Percentiles rank a stretch among this genome's conserved stretches.
phyloP scores from a whole-genome alignment of 129 eudicot genomes.

The Centaurea solstitialis region DNA sequence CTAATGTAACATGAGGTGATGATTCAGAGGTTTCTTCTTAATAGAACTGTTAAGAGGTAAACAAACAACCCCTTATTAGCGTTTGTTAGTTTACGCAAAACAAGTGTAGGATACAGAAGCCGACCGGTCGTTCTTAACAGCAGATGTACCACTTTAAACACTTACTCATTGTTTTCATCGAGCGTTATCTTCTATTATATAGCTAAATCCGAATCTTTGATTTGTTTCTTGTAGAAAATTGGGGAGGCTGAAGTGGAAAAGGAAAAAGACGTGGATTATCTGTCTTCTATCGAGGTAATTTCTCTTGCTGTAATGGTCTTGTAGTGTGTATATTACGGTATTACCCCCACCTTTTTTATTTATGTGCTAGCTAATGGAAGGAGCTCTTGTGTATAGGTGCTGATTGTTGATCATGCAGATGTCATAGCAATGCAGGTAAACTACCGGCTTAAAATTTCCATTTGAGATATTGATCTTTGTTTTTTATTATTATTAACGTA shows the following conservation, averaged over 20 bases:
- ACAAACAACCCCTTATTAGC: too few relatives aligned
- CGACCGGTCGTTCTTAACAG: too few relatives aligned
- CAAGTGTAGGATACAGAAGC: too few relatives aligned
- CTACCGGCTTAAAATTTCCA: not conserved
- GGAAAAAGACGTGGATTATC: slow-evolving; percentile 89
- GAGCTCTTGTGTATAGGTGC: slow-evolving; percentile 52
- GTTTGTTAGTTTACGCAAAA: too few relatives aligned
- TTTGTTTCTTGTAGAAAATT: slow-evolving; percentile 60
- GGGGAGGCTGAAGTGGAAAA: slow-evolving; percentile 78
- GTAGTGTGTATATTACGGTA: not conserved
- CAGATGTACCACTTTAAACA: too few relatives aligned
- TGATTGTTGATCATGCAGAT: slow-evolving; percentile 94
- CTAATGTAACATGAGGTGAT: too few relatives aligned
- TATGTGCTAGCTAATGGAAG: slow-evolving; percentile 11
- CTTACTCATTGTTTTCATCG: not conserved
- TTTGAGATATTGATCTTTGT: not conserved
- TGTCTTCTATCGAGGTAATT: slow-evolving; percentile 86
- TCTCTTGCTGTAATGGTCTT: not conserved
- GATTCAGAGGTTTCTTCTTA: too few relatives aligned
- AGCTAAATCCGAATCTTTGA: slow-evolving; percentile 13
- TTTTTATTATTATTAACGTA: not conserved
- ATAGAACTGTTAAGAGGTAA: too few relatives aligned
- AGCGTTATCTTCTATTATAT: not conserved
- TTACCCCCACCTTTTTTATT: not conserved
- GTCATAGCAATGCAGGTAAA: slow-evolving; percentile 88